Conservation (phyloP, 2,329 filamentous ascomycete genomes). For the Penicillium paneum region DNA sequence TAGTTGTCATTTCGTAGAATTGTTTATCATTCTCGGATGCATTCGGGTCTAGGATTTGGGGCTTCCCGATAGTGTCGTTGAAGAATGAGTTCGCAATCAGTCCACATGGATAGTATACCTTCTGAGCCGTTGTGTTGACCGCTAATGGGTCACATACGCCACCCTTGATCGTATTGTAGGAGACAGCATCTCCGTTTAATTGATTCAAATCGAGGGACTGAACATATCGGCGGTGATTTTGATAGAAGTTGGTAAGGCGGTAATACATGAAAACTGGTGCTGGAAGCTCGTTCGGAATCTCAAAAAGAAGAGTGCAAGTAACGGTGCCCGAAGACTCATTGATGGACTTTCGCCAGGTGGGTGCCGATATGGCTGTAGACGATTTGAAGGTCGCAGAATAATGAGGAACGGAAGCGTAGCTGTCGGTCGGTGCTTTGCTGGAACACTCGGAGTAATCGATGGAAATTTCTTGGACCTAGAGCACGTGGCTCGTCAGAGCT, state of each 20-base stretch:
- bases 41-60: constrained; percentile 46
- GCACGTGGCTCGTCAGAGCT: background rate
- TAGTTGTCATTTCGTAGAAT: constrained; percentile 71
- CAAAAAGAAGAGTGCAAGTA: constrained; percentile 72
- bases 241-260: constrained; percentile 94
- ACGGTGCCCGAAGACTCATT: constrained; percentile 36
- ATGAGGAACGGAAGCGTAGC: constrained; percentile 31
- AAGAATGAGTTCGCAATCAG: constrained; percentile 96
- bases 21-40: constrained; percentile 44
- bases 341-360: constrained; percentile 33
- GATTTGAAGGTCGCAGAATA: constrained; percentile 67
- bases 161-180: constrained; percentile 57
- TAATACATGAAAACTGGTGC: constrained; percentile 92
- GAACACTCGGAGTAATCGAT: constrained; percentile 87
- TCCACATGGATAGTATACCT: constrained; percentile 89
- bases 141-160: constrained; percentile 75
- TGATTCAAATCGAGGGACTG: constrained; percentile 82
- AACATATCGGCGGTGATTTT: constrained; percentile 96
- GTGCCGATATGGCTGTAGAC: constrained; percentile 39
- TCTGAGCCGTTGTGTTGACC: constrained; percentile 50
- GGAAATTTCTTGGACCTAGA: constrained; percentile 79
- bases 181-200: constrained; percentile 68
- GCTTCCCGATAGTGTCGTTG: constrained; percentile 80
- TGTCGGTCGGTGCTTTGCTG: constrained; percentile 51
- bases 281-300: constrained; percentile 72